Conservation (phyloP, 352 stramenopile genomes). For the Chrysophaeum taylorii region DNA sequence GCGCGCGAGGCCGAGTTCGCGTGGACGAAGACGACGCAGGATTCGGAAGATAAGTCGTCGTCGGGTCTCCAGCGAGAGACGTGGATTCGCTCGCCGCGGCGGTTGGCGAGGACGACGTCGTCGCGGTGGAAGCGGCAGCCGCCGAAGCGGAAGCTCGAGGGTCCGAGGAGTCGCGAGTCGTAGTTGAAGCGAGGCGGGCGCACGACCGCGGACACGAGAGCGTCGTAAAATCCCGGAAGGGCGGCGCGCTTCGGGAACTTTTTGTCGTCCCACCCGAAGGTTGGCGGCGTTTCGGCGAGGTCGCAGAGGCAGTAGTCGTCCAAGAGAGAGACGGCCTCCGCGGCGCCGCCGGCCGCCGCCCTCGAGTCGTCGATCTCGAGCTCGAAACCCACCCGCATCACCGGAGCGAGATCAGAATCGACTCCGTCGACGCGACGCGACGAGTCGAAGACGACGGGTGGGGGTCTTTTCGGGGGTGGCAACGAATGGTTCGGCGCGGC, state of each 20-base stretch:
- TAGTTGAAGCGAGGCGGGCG: constrained; percentile 55
- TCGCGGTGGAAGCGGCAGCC: constrained; percentile 21
- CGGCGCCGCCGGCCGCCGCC: neutral
- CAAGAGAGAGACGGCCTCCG: neutral
- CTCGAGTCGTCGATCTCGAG: neutral
- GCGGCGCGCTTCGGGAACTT: constrained; percentile 58
- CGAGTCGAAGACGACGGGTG: too few relatives aligned
- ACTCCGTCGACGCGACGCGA: too few relatives aligned
- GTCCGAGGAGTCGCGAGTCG: constrained; percentile 42
- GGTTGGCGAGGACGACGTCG: neutral
- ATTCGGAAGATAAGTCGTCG: too few relatives aligned
- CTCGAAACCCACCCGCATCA: constrained; percentile 10
- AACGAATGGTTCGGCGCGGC: too few relatives aligned
- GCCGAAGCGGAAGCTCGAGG: constrained; percentile 38
- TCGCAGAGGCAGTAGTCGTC: constrained; percentile 44
- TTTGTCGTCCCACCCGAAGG: constrained; percentile 46
- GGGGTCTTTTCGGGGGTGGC: too few relatives aligned
- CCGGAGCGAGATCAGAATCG: too few relatives aligned
- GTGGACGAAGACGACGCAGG: constrained; percentile 20
- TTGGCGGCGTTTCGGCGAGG: constrained; percentile 57
- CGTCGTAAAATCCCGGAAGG: constrained; percentile 56
- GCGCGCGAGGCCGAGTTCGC: constrained; percentile 50
- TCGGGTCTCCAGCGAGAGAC: neutral
- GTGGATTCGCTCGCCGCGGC: constrained; percentile 9
- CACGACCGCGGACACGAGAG: constrained; percentile 60